These are phyloP conservation scores for Alternaria postmessia DNA, from an alignment of 2,329 filamentous ascomycete species.

Conservation along the genomic window DNA sequence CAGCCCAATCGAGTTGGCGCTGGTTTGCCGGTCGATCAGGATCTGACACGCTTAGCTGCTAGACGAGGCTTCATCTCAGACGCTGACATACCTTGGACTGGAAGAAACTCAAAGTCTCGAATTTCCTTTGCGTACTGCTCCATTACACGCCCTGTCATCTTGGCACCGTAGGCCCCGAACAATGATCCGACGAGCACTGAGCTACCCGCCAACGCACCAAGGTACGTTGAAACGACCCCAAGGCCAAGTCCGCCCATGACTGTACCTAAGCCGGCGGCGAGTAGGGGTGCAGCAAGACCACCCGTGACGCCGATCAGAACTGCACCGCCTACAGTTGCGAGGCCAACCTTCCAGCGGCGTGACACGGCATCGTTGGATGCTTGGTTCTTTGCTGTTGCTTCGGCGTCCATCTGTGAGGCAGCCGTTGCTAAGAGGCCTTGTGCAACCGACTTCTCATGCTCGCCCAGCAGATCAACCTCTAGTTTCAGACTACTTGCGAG, in stretches of 20 bases:
- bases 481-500: constrained; percentile 74
- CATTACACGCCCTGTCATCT: constrained; percentile 84
- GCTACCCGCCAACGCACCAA: constrained; percentile 82
- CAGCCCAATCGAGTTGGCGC: constrained; percentile 33
- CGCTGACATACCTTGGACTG: constrained; percentile 61
- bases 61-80: not conserved
- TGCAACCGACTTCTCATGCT: constrained; percentile 78
- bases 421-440: constrained; percentile 72
- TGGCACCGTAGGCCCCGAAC: constrained; percentile 86
- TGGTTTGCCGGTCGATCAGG: constrained; percentile 33
- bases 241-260: constrained; percentile 79
- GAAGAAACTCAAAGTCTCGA: constrained; percentile 87
- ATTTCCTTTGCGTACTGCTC: constrained; percentile 84
- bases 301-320: constrained; percentile 81
- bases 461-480: constrained; percentile 67
- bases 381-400: constrained; percentile 76
- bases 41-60: constrained; percentile 21
- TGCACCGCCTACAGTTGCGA: constrained; percentile 86
- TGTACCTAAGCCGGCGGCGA: constrained; percentile 78
- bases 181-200: constrained; percentile 80
- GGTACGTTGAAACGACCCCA: constrained; percentile 75
- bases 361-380: constrained; percentile 69
- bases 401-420: constrained; percentile 74
- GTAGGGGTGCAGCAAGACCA: constrained; percentile 76
- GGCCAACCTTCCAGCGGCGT: constrained; percentile 79